These are phyloP conservation scores for Endothia cerciana DNA, from an alignment of 2,329 filamentous ascomycete species.

Conservation along the genomic window DNA sequence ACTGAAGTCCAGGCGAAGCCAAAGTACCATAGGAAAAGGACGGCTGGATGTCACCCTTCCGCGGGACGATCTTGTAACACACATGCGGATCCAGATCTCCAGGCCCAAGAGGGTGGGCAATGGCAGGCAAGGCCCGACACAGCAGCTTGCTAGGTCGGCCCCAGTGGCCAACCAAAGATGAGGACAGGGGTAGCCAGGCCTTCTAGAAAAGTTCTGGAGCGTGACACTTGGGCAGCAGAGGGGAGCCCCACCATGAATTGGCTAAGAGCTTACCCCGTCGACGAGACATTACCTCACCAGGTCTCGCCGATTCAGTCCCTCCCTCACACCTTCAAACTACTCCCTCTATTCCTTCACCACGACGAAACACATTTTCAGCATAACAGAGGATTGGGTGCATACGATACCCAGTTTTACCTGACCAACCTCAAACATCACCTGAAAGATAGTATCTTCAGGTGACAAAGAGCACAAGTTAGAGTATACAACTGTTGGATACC, in stretches of 20 bases:
- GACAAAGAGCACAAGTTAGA: slow-evolving; percentile 11
- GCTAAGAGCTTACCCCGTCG: slow-evolving; percentile 11
- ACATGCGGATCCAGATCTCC: slow-evolving; percentile 2
- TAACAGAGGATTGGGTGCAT: background rate
- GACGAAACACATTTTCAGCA: background rate
- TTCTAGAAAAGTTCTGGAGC: slow-evolving; percentile 19
- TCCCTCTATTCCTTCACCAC: background rate
- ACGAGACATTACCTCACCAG: slow-evolving; percentile 7
- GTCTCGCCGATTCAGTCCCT: background rate
- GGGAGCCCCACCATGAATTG: slow-evolving; percentile 11
- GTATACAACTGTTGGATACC: slow-evolving; percentile 5
- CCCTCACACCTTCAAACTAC: slow-evolving; percentile 7
- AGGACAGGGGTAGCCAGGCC: slow-evolving; percentile 14
- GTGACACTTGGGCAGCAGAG: slow-evolving; percentile 9
- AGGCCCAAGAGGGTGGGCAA: background rate
- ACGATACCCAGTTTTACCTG: background rate
- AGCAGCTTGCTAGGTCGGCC: background rate
- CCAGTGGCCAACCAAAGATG: slow-evolving; percentile 6
- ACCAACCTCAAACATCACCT: background rate
- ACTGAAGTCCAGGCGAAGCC: background rate
- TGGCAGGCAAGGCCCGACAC: slow-evolving; percentile 14
- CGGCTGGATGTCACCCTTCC: slow-evolving; percentile 6
- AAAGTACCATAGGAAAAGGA: background rate
- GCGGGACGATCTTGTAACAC: slow-evolving; percentile 14
- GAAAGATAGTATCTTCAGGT: slow-evolving; percentile 14